A percentile compares a stretch with the other conserved stretches of the same genome.
These are phyloP conservation scores for Gaultheria prostrata DNA, from an alignment of 148 eudicot genomes.

Conservation along the genomic window DNA sequence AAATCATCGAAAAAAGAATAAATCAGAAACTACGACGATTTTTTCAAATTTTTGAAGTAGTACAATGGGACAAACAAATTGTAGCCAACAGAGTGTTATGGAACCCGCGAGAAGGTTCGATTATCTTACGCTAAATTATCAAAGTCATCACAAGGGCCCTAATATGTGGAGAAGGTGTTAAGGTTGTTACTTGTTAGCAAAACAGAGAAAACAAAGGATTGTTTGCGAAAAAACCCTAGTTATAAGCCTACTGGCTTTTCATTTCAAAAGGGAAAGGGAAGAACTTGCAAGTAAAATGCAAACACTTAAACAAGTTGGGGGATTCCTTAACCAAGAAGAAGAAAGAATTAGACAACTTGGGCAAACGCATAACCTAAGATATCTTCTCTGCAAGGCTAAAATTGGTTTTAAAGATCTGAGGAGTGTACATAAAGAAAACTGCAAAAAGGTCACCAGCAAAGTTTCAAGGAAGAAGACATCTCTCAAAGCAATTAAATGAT, in stretches of 20 bases:
- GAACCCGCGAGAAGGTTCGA: not conserved
- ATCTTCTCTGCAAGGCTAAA: slow-evolving; percentile 87
- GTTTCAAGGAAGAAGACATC: not conserved
- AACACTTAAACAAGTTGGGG: not conserved
- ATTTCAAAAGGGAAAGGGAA: not conserved
- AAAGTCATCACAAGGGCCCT: not conserved
- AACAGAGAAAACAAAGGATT: not conserved
- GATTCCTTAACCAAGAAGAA: not conserved
- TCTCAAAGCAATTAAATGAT: not conserved
- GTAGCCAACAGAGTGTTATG: not conserved
- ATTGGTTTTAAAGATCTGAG: slow-evolving; percentile 73
- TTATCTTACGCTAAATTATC: not conserved
- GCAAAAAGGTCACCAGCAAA: slow-evolving; percentile 28
- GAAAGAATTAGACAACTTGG: not conserved
- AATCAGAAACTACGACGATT: too few relatives aligned
- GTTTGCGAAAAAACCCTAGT: not conserved
- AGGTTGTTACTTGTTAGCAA: too few relatives aligned
- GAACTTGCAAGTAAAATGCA: not conserved
- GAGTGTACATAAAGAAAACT: slow-evolving; percentile 73
- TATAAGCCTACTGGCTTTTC: not conserved
- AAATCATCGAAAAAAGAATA: too few relatives aligned
- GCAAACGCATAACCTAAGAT: slow-evolving; percentile 55
- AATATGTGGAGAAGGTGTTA: not conserved
- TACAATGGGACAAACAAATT: not conserved
- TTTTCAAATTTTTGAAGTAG: not conserved